Evolutionary conservation across 805 yeast genomes (phyloP), one percentile per base, ranked within the genome.

Genomic region (Saccharomycopsis malanga): DNA sequence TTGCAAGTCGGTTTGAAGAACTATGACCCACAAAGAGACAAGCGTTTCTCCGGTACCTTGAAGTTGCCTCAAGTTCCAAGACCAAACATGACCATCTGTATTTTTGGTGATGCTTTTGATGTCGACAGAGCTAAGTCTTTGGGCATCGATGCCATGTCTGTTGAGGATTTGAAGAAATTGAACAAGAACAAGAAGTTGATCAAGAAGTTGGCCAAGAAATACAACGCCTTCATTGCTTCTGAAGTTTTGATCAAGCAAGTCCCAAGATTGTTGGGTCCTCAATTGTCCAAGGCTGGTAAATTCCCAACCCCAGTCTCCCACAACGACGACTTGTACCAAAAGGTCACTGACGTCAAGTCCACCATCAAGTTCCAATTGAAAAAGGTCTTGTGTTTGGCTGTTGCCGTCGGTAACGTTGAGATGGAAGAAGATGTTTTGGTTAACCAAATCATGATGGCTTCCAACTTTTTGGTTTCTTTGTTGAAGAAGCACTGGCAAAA

Each of bases 401-500:
- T 93, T 70, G 98, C 98, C 63, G 84, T 93, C 67, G 99, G 97
- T 76, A 81, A 93, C 93, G 97, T 93, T 66, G 98, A 89, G 76
- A 93, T 93, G 98, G 94, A 85, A 68, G 93, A 91, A 80, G 97
- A 88, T 64, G 79, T 79, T 64, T 77, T 93, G 68, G 95, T 85
- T 66, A 86, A 91, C 83, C 98, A 93, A 77, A 87, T 93, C 78
- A 81, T 93, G 87, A 81, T 93, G 93, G 80, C 99, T 62, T 80
- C 95, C 63, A 93, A 93, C 96, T 93, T 42, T 12, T 85, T 93
- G 73, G 98, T 93, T 63, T 93, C 99, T 61, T 78, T 93, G 75
- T 82, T 93, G 74, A 93, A 93, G 96, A 93, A 93, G 91, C 87
- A 93, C 96, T 93, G 99, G 99, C 99, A 93, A 83, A 93, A 93